These are phyloP conservation scores for Hippophae gyantsensis DNA, from an alignment of 306 rosid species.

Conservation along the genomic window DNA sequence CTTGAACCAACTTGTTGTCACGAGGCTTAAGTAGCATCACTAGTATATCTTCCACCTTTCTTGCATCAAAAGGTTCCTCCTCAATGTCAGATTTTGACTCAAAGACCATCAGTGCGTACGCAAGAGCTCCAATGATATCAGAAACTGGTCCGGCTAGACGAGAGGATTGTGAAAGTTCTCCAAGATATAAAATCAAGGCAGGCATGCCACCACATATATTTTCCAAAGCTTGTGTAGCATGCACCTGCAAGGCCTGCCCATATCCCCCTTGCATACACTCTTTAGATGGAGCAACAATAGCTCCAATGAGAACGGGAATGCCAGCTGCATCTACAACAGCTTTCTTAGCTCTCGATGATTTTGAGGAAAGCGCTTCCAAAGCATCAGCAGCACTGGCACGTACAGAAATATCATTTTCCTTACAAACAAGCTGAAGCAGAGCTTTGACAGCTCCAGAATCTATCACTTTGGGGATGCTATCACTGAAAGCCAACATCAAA, in stretches of 20 bases:
- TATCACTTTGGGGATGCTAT: conserved; percentile 85
- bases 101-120: conserved; percentile 79
- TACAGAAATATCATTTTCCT: conserved; percentile 72
- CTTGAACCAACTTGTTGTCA: conserved; percentile 71
- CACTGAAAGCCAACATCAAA: conserved; percentile 78
- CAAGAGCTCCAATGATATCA: conserved; percentile 93
- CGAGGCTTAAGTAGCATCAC: conserved; percentile 68
- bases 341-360: conserved; percentile 62
- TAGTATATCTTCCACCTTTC: conserved; percentile 69
- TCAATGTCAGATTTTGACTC: conserved; percentile 43
- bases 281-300: conserved; percentile 93
- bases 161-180: conserved; percentile 83
- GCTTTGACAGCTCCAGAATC: conserved; percentile 88
- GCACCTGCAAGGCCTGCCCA: conserved; percentile 74
- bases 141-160: conserved; percentile 64
- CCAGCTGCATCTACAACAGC: conserved; percentile 70
- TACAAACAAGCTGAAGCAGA: conserved; percentile 68
- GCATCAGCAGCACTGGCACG: conserved; percentile 99
- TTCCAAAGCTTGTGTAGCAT: conserved; percentile 74
- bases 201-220: conserved; percentile 95
- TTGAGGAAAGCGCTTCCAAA: conserved; percentile 81
- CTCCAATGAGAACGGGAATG: conserved; percentile 73
- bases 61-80: conserved; percentile 53
- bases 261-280: conserved; percentile 82
- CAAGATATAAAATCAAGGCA: conserved; percentile 70